Conservation (phyloP, 169 alveolate species). For the Plasmodium ovale region DNA sequence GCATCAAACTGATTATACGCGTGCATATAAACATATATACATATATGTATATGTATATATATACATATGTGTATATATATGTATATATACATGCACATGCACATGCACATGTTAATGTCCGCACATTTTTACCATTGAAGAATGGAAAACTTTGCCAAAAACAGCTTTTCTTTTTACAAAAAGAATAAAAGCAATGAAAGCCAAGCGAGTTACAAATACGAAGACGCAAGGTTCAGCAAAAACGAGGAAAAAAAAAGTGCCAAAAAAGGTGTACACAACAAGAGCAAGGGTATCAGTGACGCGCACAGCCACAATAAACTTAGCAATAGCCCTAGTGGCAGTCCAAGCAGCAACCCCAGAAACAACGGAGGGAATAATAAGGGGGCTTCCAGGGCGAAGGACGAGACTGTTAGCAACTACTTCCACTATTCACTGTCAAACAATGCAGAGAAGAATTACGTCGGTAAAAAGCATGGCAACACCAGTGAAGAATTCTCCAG, state of each 20-base stretch:
- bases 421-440: background rate
- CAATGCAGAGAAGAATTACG: background rate
- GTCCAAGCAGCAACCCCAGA: background rate
- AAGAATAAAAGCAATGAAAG: conserved; percentile 58
- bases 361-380: background rate
- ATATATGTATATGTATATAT: background rate
- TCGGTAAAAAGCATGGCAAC: background rate
- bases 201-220: conserved; percentile 25
- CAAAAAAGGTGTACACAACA: background rate
- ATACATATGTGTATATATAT: conserved; percentile 1
- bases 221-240: conserved; percentile 20
- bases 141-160: conserved; percentile 47
- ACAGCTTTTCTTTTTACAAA: conserved; percentile 15
- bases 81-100: background rate
- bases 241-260: conserved; percentile 27
- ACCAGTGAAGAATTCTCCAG: background rate
- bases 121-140: too few relatives aligned
- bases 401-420: background rate
- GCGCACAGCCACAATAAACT: background rate
- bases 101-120: background rate
- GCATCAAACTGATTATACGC: too few relatives aligned
- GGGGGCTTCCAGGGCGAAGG: background rate
- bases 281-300: background rate
- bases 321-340: background rate
- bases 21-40: background rate